phyloP scores from a whole-genome alignment of 345 rosid genomes.

The Citrus trifoliata region DNA sequence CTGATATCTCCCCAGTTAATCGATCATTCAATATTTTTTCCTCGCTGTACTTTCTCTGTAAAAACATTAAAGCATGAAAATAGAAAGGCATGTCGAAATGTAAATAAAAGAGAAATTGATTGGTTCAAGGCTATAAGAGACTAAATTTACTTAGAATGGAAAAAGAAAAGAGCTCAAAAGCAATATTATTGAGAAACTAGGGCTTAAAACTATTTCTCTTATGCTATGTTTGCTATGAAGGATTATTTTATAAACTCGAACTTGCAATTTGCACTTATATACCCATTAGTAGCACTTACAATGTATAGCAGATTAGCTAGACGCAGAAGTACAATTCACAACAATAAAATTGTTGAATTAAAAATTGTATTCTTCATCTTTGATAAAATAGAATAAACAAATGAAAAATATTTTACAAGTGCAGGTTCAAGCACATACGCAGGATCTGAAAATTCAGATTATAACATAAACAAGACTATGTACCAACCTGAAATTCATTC shows the following conservation, averaged over 20 bases:
- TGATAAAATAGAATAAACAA: not conserved
- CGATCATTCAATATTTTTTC: constrained; percentile 45
- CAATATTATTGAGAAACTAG: not conserved
- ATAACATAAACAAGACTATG: not conserved
- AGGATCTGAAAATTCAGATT: not conserved
- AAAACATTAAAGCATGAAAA: constrained; percentile 12
- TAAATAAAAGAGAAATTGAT: not conserved
- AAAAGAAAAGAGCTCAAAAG: not conserved
- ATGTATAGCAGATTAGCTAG: not conserved
- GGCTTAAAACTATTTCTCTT: not conserved
- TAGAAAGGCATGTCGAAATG: not conserved
- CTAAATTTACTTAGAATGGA: not conserved
- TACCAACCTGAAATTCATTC: constrained; percentile 64
- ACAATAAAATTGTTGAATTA: not conserved
- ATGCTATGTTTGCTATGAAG: not conserved
- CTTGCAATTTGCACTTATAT: not conserved
- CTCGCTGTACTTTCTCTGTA: constrained; percentile 61
- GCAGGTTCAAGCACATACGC: not conserved
- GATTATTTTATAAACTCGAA: not conserved
- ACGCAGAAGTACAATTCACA: not conserved
- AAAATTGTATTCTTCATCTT: not conserved
- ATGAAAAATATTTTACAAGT: not conserved
- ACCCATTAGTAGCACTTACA: not conserved
- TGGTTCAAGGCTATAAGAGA: not conserved
- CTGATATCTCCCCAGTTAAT: constrained; percentile 55